Conservation (phyloP, 331 rosid genomes). For the Arachis monticola region DNA sequence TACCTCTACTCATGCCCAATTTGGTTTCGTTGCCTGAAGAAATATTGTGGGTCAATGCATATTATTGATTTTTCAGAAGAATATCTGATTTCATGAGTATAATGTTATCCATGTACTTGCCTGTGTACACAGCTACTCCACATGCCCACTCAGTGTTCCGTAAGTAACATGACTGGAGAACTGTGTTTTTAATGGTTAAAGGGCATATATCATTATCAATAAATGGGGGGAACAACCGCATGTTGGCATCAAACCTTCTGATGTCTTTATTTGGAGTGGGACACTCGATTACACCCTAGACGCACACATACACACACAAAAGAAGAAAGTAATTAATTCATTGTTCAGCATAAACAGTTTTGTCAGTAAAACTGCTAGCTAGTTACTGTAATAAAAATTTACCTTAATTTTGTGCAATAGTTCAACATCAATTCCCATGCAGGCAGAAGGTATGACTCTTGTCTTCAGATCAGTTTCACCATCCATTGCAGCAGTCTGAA, state of each 20-base stretch:
- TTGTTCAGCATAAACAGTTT: constrained; percentile 22
- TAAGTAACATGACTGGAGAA: constrained; percentile 98
- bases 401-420: constrained; percentile 95
- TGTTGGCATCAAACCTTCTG: constrained; percentile 92
- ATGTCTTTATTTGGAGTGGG: constrained; percentile 91
- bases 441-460: constrained; percentile 87
- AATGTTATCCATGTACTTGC: constrained; percentile 56
- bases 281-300: constrained; percentile 96
- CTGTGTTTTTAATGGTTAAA: constrained; percentile 88
- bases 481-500: constrained; percentile 93
- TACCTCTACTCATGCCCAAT: constrained; percentile 97
- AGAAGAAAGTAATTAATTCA: constrained; percentile 21
- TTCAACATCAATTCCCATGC: constrained; percentile 88
- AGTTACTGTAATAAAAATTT: constrained; percentile 37
- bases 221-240: constrained; percentile 96
- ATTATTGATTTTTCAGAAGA: constrained; percentile 36
- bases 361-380: constrained; percentile 32
- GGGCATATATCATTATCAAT: constrained; percentile 94
- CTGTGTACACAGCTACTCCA: constrained; percentile 95
- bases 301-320: neutral
- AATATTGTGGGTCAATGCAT: constrained; percentile 25
- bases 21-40: constrained; percentile 94
- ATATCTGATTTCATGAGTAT: constrained; percentile 33
- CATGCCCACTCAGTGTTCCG: constrained; percentile 99
- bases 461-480: constrained; percentile 98